Base-by-base conservation (phyloP, 192 early-diverging fungal species). In the Jimgerdemannia lactiflua region DNA sequence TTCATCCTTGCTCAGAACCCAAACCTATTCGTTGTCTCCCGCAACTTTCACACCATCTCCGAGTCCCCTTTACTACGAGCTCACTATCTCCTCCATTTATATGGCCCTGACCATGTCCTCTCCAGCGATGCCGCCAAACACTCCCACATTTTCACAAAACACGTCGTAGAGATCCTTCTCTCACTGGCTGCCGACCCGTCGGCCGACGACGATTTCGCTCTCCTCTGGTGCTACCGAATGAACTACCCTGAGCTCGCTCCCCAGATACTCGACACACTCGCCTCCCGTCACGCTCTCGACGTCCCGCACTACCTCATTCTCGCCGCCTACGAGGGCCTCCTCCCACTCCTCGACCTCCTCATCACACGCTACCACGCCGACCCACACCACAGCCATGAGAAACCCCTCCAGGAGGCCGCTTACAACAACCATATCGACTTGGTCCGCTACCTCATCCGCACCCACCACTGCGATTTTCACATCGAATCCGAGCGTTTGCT, bases 1-100 rank as follows among this genome's bases (percentile, higher is more conserved):
- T 83, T 83, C 69, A 63, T 79, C 4, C n/a, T 79, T 42, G 64
- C 78, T 6, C 81, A 79, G 75, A 83, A 76, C 72, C 71, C 77
- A 39, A 42, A 43, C 3, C 42, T 83, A 4, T 70, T 65, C 10
- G 14, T 44, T 4, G 70, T 66, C n/a, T 74, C 49, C 3, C 43
- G 41, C 29, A 39, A 69, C 4, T 75, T 77, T 10, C 77, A 76
- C 65, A 42, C 70, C 3, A 64, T 83, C 4, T 77, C 78, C 4
- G 19, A 43, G 11, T 72, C 77, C 42, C 20, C 70, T 20, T 39
- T 78, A n/a, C 49, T 83, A 29, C 73, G 75, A 68, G 81, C 78
- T 1, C 73, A 73, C 1, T 83, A 70, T 67, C 29, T 83, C 7
- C 39, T 75, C 17, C 39, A 65, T 20, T 69, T 72, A 19, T 83